Evolutionary conservation across 2,329 filamentous ascomycete genomes (phyloP).

Genomic region (Fusarium sp.): DNA sequence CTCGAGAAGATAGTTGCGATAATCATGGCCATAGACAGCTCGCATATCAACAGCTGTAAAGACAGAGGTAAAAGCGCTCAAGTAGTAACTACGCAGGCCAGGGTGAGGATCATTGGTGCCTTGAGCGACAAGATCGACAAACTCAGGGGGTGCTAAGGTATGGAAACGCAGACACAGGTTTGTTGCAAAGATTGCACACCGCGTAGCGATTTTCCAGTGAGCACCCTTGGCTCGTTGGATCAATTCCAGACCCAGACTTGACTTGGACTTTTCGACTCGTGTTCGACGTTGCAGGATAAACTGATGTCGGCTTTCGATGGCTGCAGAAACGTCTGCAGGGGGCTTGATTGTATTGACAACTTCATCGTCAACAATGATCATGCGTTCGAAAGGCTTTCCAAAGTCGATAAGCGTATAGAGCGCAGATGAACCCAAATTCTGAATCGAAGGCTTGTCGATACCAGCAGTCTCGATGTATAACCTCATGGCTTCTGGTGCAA

Average conservation of each 20-base stretch:
- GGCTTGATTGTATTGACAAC: conserved; percentile 80
- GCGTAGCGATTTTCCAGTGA: conserved; percentile 96
- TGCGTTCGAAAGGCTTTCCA: conserved; percentile 86
- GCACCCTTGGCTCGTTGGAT: conserved; percentile 80
- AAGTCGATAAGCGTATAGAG: conserved; percentile 92
- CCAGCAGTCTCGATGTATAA: conserved; percentile 90
- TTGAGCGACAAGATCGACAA: conserved; percentile 84
- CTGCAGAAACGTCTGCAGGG: conserved; percentile 69
- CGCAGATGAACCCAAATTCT: conserved; percentile 84
- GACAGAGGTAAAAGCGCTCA: conserved; percentile 78
- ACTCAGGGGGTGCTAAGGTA: conserved; percentile 81
- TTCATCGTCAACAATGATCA: conserved; percentile 82
- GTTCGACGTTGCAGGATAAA: conserved; percentile 81
- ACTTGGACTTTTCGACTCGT: conserved; percentile 86
- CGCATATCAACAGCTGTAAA: conserved; percentile 91
- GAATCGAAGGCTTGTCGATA: conserved; percentile 94
- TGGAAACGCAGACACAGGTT: conserved; percentile 95
- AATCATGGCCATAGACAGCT: conserved; percentile 86
- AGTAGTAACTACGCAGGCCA: conserved; percentile 82
- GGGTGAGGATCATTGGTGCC: conserved; percentile 94
- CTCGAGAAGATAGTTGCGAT: conserved; percentile 86
- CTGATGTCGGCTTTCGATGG: conserved; percentile 71
- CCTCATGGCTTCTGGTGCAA: conserved; percentile 88
- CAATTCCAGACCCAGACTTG: conserved; percentile 82
- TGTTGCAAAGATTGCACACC: conserved; percentile 90